Evolutionary conservation across 2,329 filamentous ascomycete species (phyloP).

Genomic region (Pyricularia sp.): DNA sequence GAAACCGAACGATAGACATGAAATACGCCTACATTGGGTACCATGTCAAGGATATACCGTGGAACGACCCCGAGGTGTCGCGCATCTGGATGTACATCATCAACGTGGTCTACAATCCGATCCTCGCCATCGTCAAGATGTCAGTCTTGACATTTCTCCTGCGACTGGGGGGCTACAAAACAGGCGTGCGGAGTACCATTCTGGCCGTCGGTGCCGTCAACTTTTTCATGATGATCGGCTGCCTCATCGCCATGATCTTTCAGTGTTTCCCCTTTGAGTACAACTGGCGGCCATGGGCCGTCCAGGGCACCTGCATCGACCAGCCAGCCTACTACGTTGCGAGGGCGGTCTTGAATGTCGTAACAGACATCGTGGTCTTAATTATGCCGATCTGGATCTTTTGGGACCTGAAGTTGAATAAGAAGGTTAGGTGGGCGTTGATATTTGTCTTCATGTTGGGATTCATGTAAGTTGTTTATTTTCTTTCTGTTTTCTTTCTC

Average conservation of each 20-base stretch:
- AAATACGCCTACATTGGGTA: slow-evolving; percentile 18
- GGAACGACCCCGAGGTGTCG: slow-evolving; percentile 13
- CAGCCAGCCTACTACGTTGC: slow-evolving; percentile 17
- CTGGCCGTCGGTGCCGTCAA: slow-evolving; percentile 17
- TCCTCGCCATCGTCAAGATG: slow-evolving; percentile 20
- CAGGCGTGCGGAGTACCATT: slow-evolving; percentile 15
- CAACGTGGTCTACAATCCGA: slow-evolving; percentile 22
- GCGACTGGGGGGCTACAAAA: slow-evolving; percentile 17
- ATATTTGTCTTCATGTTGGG: background rate
- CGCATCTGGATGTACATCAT: slow-evolving; percentile 19
- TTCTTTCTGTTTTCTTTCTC: background rate
- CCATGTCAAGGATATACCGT: slow-evolving; percentile 10
- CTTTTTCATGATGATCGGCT: slow-evolving; percentile 16
- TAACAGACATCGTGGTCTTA: slow-evolving; percentile 28
- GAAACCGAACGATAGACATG: slow-evolving; percentile 9
- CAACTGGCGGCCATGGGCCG: slow-evolving; percentile 22
- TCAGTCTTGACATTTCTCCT: slow-evolving; percentile 19
- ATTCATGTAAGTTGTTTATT: background rate
- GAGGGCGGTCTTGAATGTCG: slow-evolving; percentile 27
- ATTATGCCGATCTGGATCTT: slow-evolving; percentile 25
- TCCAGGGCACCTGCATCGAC: slow-evolving; percentile 19
- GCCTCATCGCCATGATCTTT: slow-evolving; percentile 18
- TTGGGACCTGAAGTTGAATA: slow-evolving; percentile 15
- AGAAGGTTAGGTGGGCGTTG: background rate
- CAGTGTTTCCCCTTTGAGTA: slow-evolving; percentile 30